Evolutionary conservation across 441 rosid genomes (phyloP).

Genomic region (Brassica balearica): DNA sequence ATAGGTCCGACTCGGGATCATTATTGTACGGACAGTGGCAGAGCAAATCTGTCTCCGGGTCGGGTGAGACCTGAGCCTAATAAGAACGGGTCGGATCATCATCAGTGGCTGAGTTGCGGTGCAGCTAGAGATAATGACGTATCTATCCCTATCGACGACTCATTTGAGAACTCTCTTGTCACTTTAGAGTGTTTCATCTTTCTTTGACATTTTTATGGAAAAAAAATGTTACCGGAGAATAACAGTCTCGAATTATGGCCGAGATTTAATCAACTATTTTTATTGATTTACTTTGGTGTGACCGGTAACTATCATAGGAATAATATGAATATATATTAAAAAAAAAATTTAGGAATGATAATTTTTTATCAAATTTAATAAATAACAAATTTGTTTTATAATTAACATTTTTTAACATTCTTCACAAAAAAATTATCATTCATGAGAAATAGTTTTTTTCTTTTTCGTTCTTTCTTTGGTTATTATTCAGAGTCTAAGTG

Average conservation of each 20-base stretch:
- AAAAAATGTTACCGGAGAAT: not conserved
- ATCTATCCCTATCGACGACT: conserved; percentile 56
- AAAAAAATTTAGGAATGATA: too few relatives aligned
- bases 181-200: conserved; percentile 87
- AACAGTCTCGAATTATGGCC: conserved; percentile 14
- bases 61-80: conserved; percentile 49
- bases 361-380: too few relatives aligned
- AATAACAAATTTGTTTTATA: too few relatives aligned
- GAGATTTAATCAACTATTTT: not conserved
- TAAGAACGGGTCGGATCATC: conserved; percentile 26
- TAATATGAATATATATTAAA: too few relatives aligned
- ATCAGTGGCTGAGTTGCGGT: conserved; percentile 37
- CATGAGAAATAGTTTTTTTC: too few relatives aligned
- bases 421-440: too few relatives aligned
- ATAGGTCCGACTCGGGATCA: conserved; percentile 47
- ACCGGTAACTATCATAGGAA: too few relatives aligned
- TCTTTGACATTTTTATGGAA: conserved; percentile 45
- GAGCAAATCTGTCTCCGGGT: too few relatives aligned
- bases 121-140: not conserved
- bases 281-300: not conserved
- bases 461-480: too few relatives aligned
- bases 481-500: too few relatives aligned
- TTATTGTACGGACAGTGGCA: too few relatives aligned
- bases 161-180: conserved; percentile 77
- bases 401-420: too few relatives aligned